phyloP scores from a whole-genome alignment of 148 eudicot genomes.

The Chenopodium album region DNA sequence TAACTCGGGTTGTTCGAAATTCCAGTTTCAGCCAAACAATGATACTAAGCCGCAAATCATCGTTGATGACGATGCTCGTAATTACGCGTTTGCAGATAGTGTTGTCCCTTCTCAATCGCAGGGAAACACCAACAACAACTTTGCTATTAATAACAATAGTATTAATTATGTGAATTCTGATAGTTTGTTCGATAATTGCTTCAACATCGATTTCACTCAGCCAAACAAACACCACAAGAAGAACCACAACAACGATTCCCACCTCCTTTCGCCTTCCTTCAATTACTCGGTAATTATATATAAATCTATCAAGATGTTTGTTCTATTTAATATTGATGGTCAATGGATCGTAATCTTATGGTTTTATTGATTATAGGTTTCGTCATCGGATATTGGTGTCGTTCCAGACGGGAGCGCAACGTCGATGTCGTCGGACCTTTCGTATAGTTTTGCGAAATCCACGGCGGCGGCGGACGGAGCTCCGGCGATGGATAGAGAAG shows the following conservation, averaged over 20 bases:
- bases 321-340: no score
- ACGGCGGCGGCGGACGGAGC: slow-evolving; percentile 10
- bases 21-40: background rate
- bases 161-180: background rate
- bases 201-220: slow-evolving; percentile 64
- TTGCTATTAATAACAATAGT: background rate
- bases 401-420: slow-evolving; percentile 71
- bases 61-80: background rate
- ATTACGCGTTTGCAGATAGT: slow-evolving; percentile 42
- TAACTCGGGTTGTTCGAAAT: slow-evolving; percentile 25
- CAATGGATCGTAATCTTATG: background rate
- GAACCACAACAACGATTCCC: slow-evolving; percentile 31
- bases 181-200: slow-evolving; percentile 36
- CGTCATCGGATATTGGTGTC: slow-evolving; percentile 81
- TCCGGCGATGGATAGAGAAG: slow-evolving; percentile 53
- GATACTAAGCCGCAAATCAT: background rate
- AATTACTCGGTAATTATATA: background rate
- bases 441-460: slow-evolving; percentile 33
- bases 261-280: slow-evolving; percentile 21
- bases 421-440: slow-evolving; percentile 64
- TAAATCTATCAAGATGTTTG: background rate
- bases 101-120: slow-evolving; percentile 69
- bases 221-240: slow-evolving; percentile 22
- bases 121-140: slow-evolving; percentile 9
- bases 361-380: slow-evolving; percentile 43